Conservation (phyloP, 179 eudicot genomes). For the Drosera spatulata region DNA sequence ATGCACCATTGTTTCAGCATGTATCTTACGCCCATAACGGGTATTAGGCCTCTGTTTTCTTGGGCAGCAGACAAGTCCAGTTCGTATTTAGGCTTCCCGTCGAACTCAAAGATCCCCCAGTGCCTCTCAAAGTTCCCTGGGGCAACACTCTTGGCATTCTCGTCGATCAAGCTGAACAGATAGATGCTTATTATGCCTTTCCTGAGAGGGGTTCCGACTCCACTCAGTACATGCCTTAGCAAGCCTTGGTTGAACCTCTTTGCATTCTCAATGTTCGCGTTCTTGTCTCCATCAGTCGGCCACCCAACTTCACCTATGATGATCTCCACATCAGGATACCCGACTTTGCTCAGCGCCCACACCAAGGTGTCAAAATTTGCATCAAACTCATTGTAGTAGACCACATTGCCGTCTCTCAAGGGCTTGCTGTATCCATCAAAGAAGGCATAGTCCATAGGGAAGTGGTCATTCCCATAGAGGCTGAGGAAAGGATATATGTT, state of each 20-base stretch:
- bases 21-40: conserved; percentile 60
- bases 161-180: conserved; percentile 82
- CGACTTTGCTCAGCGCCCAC: conserved; percentile 56
- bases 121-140: conserved; percentile 96
- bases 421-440: conserved; percentile 64
- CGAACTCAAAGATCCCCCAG: conserved; percentile 93
- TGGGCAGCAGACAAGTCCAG: conserved; percentile 46
- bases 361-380: conserved; percentile 84
- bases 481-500: conserved; percentile 45
- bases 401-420: conserved; percentile 33
- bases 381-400: conserved; percentile 82
- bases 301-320: conserved; percentile 92
- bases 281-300: conserved; percentile 2
- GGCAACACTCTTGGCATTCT: conserved; percentile 69
- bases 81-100: conserved; percentile 85
- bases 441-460: conserved; percentile 77
- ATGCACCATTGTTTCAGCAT: conserved; percentile 70
- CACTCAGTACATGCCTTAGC: conserved; percentile 46
- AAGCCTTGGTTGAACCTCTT: conserved; percentile 77
- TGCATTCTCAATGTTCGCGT: conserved; percentile 60
- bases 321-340: conserved; percentile 70
- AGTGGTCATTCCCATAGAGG: conserved; percentile 43
- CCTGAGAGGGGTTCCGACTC: conserved; percentile 62
- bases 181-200: conserved; percentile 51
- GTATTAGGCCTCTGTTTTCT: conserved; percentile 35